Conservation (phyloP, 495 filamentous ascomycete species). For the Aspergillus indologenus region DNA sequence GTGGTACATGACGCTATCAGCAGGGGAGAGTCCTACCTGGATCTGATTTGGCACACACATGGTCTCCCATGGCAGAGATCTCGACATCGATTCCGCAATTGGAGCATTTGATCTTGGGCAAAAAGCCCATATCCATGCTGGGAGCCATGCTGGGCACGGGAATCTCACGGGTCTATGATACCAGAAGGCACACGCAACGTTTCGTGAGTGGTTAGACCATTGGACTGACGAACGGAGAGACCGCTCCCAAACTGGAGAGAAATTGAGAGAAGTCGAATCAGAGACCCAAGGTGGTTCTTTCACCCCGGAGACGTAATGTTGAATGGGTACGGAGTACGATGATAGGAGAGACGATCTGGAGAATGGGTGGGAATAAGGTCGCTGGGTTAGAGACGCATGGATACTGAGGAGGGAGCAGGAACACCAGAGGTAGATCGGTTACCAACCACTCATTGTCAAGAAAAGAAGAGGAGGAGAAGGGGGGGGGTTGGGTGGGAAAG, state of each 20-base stretch:
- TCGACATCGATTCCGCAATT: constrained; percentile 80
- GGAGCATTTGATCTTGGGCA: constrained; percentile 96
- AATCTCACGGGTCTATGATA: constrained; percentile 7
- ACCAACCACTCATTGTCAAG: neutral
- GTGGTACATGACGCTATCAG: neutral
- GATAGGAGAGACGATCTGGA: neutral
- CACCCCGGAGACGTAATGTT: neutral
- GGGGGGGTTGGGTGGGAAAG: neutral
- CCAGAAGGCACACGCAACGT: neutral
- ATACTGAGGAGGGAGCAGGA: constrained; percentile 1
- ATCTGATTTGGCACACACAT: constrained; percentile 56
- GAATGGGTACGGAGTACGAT: neutral
- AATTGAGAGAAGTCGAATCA: neutral
- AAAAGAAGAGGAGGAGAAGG: neutral
- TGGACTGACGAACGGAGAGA: constrained; percentile 9
- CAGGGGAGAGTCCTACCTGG: constrained; percentile 14
- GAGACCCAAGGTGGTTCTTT: neutral
- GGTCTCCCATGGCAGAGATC: constrained; percentile 89
- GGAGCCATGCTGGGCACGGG: constrained; percentile 20
- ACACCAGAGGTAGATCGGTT: neutral
- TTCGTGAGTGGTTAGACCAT: constrained; percentile 14
- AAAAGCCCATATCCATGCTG: constrained; percentile 51
- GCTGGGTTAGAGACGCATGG: constrained; percentile 6
- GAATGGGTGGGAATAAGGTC: neutral
- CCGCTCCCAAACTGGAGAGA: neutral